A percentile compares a stretch with the other conserved stretches of the same genome.
phyloP scores from a whole-genome alignment of 1,284 basidiomycete species.

The Thelephora terrestris region DNA sequence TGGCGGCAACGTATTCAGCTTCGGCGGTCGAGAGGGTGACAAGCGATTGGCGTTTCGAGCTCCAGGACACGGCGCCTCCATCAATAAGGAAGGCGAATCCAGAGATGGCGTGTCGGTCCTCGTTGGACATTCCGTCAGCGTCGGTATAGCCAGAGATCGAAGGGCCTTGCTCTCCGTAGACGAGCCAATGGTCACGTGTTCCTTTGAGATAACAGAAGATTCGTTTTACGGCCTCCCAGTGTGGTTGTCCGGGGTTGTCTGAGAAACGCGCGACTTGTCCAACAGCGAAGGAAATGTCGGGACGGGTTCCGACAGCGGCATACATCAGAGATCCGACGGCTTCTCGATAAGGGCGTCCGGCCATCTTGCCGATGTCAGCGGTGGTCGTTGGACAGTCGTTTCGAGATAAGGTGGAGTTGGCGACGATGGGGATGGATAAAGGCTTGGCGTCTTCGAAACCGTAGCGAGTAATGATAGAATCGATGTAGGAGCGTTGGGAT shows the following conservation, averaged over 20 bases:
- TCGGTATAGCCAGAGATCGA: slow-evolving; percentile 30
- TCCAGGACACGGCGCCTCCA: slow-evolving; percentile 27
- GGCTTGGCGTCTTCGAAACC: slow-evolving; percentile 22
- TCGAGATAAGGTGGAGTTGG: slow-evolving; percentile 11
- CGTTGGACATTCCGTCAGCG: slow-evolving; percentile 26
- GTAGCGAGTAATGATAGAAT: slow-evolving; percentile 24
- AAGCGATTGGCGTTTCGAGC: slow-evolving; percentile 25
- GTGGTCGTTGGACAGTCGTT: not conserved
- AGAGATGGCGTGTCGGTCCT: slow-evolving; percentile 24
- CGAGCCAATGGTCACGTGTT: slow-evolving; percentile 22
- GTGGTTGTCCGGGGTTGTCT: slow-evolving; percentile 15
- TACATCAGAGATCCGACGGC: slow-evolving; percentile 33
- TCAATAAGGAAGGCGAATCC: slow-evolving; percentile 26
- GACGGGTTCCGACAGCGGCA: slow-evolving; percentile 25
- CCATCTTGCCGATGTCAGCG: slow-evolving; percentile 2
- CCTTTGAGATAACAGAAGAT: slow-evolving; percentile 34
- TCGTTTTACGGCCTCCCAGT: slow-evolving; percentile 29
- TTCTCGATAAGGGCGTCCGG: slow-evolving; percentile 16
- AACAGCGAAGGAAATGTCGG: slow-evolving; percentile 32
- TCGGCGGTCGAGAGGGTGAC: slow-evolving; percentile 28
- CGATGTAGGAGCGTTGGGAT: slow-evolving; percentile 29
- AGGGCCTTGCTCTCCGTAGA: slow-evolving; percentile 16
- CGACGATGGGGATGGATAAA: slow-evolving; percentile 22
- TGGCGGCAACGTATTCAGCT: slow-evolving; percentile 30
- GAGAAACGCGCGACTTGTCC: slow-evolving; percentile 25